Evolutionary conservation across 1,139 yeast species (phyloP), one percentile per base, ranked within the genome.

Genomic region (Hyphopichia pseudoburtonii): DNA sequence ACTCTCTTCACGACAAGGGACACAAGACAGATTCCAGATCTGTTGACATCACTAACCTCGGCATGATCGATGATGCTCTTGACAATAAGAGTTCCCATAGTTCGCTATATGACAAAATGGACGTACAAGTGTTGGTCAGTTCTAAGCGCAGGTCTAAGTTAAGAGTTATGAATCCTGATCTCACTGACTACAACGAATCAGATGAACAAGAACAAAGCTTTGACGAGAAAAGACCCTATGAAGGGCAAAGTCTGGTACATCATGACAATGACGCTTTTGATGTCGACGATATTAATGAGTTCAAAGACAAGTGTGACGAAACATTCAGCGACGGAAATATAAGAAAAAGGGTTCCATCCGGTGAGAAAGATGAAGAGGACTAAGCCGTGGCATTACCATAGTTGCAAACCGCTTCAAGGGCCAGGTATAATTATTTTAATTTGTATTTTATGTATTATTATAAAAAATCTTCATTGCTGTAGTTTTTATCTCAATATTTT

Each of bases 111-210:
- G 67, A 67, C 28, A 67, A 73, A 28, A 59, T 83, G 45, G 90
- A 84, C 44, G 90, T 82, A 0, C 92, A 84, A 53, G 85, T 85
- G 7, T 59, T 85, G 44, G 90, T 84, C 8, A 78, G 87, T 40
- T 78, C 86, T n/a, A 78, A 79, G 52, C 66, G 90, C 47, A 62
- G 87, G 38, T 72, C 85, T 1, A 73, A 74, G 33, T 62, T 85
- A 34, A 64, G 84, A 25, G 80, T 85, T 27, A 72, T 80, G 34
- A 85, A 85, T 49, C 94, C 94, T 0, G 82, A 77, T 46, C 30
- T 57, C 5, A n/a, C n/a, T n/a, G n/a, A n/a, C n/a, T n/a, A n/a
- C n/a, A n/a, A n/a, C n/a, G n/a, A n/a, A n/a, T n/a, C n/a, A n/a
- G 72, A 43, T 4, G 43, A 46, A 6, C 38, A 40, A 15, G 36